Conservation (phyloP, 2,329 filamentous ascomycete species). For the Fusarium succisae region DNA sequence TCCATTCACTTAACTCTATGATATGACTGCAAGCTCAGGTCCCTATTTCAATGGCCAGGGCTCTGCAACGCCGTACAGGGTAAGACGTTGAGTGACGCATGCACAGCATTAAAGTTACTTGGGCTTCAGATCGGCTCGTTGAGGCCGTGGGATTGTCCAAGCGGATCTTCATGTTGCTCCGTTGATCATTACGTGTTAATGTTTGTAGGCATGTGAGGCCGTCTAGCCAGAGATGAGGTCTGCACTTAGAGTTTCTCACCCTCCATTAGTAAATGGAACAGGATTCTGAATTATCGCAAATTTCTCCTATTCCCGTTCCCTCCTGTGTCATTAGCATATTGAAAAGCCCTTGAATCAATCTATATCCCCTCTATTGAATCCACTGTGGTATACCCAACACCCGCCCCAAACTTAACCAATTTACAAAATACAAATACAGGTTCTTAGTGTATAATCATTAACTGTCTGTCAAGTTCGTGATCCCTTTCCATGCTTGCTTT, state of each 20-base stretch:
- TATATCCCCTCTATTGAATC: not conserved
- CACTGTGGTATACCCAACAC: not conserved
- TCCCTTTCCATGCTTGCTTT: conserved; percentile 8
- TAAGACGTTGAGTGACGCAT: not conserved
- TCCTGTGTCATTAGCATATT: not conserved
- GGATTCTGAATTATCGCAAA: not conserved
- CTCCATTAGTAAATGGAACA: not conserved
- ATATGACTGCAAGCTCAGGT: not conserved
- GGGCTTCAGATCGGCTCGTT: not conserved
- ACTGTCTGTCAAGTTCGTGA: not conserved
- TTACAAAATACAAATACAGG: not conserved
- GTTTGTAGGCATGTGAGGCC: not conserved
- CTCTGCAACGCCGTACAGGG: not conserved
- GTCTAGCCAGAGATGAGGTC: rapidly evolving
- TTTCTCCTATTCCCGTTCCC: not conserved
- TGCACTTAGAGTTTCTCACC: not conserved
- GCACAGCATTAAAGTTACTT: no score
- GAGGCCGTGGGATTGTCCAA: no score
- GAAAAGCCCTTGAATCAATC: not conserved
- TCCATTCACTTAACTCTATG: rapidly evolving
- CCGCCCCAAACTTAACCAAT: not conserved
- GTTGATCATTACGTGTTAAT: not conserved
- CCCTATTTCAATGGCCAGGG: not conserved
- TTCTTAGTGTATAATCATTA: not conserved
- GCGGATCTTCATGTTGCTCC: rapidly evolving